phyloP scores from a whole-genome alignment of 345 rosid species.

The Melaleuca alternifolia region DNA sequence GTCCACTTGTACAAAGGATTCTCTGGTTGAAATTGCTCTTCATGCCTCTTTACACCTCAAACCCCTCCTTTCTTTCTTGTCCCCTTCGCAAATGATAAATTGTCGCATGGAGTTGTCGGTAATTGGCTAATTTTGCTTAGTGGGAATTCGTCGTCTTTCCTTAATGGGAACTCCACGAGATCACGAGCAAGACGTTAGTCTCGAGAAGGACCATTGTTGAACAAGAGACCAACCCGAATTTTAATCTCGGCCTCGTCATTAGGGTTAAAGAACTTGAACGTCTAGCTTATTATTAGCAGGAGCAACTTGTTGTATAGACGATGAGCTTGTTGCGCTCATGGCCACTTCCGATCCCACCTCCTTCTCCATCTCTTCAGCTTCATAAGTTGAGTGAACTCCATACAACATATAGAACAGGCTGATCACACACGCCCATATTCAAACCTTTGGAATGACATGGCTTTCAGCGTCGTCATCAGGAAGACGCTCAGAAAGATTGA shows the following conservation, averaged over 20 bases:
- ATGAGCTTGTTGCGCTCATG: background rate
- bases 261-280: background rate
- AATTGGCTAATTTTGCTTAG: background rate
- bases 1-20: background rate
- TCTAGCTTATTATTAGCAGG: background rate
- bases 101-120: background rate
- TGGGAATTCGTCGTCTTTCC: background rate
- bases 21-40: background rate
- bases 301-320: background rate
- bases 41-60: background rate
- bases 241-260: background rate
- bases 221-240: background rate
- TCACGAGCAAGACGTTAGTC: background rate
- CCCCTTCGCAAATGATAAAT: background rate
- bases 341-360: background rate
- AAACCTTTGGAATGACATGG: slow-evolving; percentile 50
- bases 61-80: background rate
- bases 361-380: slow-evolving; percentile 58
- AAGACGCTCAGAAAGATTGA: slow-evolving; percentile 71
- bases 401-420: slow-evolving; percentile 64
- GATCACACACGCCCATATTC: slow-evolving; percentile 62
- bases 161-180: background rate
- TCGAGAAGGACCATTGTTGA: background rate
- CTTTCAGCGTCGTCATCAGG: slow-evolving; percentile 58
- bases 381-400: slow-evolving; percentile 80